phyloP scores from a whole-genome alignment of 2,329 filamentous ascomycete species.

The Tolypocladium tundrense region DNA sequence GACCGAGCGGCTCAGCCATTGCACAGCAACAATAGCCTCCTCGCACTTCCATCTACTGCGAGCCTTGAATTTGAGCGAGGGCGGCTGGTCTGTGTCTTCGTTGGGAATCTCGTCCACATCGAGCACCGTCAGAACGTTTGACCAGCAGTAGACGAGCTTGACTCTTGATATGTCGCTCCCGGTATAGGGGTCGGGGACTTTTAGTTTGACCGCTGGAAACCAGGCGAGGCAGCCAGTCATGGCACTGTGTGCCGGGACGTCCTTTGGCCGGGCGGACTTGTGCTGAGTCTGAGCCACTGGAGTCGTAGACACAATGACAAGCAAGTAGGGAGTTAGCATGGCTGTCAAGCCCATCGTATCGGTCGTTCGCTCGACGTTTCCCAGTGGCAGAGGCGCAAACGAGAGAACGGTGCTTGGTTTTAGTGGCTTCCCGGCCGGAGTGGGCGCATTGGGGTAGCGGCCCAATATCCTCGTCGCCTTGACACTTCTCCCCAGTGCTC shows the following conservation, averaged over 20 bases:
- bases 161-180: conserved; percentile 64
- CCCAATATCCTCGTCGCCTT: conserved; percentile 87
- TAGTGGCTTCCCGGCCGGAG: conserved; percentile 52
- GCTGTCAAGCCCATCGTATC: conserved; percentile 86
- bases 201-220: conserved; percentile 93
- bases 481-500: conserved; percentile 72
- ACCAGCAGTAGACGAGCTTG: conserved; percentile 97
- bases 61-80: conserved; percentile 67
- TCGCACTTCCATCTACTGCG: conserved; percentile 87
- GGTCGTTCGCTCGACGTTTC: conserved; percentile 84
- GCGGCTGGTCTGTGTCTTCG: conserved; percentile 65
- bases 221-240: conserved; percentile 92
- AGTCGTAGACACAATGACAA: conserved; percentile 95
- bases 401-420: conserved; percentile 94
- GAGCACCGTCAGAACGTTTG: conserved; percentile 87
- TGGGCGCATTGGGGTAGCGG: conserved; percentile 67
- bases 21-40: conserved; percentile 89
- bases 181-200: conserved; percentile 57
- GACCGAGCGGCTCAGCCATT: conserved; percentile 93
- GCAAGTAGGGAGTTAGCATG: conserved; percentile 86
- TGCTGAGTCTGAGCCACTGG: conserved; percentile 94
- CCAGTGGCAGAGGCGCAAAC: conserved; percentile 80
- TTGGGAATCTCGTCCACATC: conserved; percentile 68
- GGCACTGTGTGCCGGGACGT: conserved; percentile 78
- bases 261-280: conserved; percentile 84